Percentiles rank a stretch among this genome's conserved stretches.
phyloP scores from a whole-genome alignment of 768 basidiomycete species.

The Amanita pallidorosea region DNA sequence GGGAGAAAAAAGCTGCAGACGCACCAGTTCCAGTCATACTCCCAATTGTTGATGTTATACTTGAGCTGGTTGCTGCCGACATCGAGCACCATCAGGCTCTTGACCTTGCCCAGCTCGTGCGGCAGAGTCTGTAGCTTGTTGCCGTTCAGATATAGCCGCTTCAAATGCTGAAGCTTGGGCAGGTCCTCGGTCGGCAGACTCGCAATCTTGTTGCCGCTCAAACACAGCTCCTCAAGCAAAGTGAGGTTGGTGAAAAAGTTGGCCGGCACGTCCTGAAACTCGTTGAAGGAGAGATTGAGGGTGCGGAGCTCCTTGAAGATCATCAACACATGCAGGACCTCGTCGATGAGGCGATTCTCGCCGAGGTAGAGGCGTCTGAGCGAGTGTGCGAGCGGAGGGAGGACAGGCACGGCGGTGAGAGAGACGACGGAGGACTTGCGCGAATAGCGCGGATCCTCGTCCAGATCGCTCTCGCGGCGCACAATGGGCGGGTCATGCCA shows the following conservation, averaged over 20 bases:
- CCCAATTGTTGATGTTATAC: conserved; percentile 98
- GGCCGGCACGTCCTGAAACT: conserved; percentile 79
- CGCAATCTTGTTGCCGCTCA: conserved; percentile 92
- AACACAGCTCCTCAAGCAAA: conserved; percentile 75
- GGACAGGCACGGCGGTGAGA: conserved; percentile 13
- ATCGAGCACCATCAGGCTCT: conserved; percentile 71
- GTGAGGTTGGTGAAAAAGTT: conserved; percentile 64
- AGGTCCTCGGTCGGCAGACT: conserved; percentile 87
- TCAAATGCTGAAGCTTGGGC: conserved; percentile 53
- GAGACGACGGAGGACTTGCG: conserved; percentile 18
- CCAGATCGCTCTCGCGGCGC: conserved; percentile 8
- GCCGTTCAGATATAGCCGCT: conserved; percentile 82
- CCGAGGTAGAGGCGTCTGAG: conserved; percentile 78
- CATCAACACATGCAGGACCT: conserved; percentile 63
- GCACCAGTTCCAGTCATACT: conserved; percentile 99
- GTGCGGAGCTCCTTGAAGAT: conserved; percentile 68
- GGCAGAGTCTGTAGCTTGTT: conserved; percentile 91
- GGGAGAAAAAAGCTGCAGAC: conserved; percentile 14
- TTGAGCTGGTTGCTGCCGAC: conserved; percentile 89
- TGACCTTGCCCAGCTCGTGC: conserved; percentile 78
- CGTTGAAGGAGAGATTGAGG: conserved; percentile 91
- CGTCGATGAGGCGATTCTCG: conserved; percentile 81
- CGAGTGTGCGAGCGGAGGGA: conserved; percentile 56
- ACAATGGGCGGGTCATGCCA: conserved; percentile 57
- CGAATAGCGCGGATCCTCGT: neutral